A percentile compares a stretch with the other conserved stretches of the same genome.
phyloP scores from a whole-genome alignment of 2,329 filamentous ascomycete species.

The Metarhizium robertsii region DNA sequence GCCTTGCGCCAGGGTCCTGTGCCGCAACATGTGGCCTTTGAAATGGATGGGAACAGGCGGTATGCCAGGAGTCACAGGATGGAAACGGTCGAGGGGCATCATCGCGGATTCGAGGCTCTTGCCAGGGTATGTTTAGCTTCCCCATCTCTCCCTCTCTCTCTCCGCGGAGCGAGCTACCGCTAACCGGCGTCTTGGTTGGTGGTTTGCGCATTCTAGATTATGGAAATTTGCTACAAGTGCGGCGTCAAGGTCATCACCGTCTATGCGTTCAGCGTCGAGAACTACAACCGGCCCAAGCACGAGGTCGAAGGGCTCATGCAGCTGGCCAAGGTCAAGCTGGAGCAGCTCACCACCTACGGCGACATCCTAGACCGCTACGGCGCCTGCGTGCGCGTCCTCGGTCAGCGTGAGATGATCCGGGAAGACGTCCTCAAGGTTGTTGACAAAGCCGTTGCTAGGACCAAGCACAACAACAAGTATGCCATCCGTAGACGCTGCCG shows the following conservation, averaged over 20 bases:
- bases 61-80: conserved; percentile 87
- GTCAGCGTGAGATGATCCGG: conserved; percentile 74
- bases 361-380: conserved; percentile 90
- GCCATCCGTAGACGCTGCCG: background rate
- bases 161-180: background rate
- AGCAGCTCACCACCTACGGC: conserved; percentile 85
- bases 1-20: conserved; percentile 84
- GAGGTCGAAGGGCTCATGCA: conserved; percentile 97
- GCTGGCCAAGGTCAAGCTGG: conserved; percentile 90
- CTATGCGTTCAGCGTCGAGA: conserved; percentile 98
- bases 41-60: conserved; percentile 96
- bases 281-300: conserved; percentile 94
- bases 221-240: conserved; percentile 97
- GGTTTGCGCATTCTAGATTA: conserved; percentile 46
- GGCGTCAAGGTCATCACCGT: conserved; percentile 96
- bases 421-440: conserved; percentile 84
- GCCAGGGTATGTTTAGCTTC: conserved; percentile 55
- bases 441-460: conserved; percentile 77
- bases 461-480: conserved; percentile 76
- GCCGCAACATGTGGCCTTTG: conserved; percentile 94
- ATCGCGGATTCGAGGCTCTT: conserved; percentile 89
- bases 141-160: background rate
- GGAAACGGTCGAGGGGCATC: conserved; percentile 93
- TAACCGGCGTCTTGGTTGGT: background rate
- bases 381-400: conserved; percentile 75